Evolutionary conservation across 176 grass and related monocot species (phyloP), one percentile per base, ranked within the genome.

Genomic region (Oryza nivara): DNA sequence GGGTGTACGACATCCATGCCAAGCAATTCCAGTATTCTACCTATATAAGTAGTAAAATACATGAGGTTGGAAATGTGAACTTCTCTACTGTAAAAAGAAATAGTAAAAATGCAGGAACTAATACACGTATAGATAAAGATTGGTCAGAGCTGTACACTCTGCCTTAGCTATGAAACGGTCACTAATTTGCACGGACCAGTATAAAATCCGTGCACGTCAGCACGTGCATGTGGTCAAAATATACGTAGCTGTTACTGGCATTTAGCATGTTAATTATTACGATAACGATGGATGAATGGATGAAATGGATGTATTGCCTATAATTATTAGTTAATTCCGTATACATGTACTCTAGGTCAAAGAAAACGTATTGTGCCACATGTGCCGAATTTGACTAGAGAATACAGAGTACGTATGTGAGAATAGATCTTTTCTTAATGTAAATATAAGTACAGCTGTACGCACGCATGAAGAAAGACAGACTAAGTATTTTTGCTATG

Each of bases 141-240:
- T 0, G 23, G 72, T 85, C 77, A 81, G 36, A 85, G 36, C 72
- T 76, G 44, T 16, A 22, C 45, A 26, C 19, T 32, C 4, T 47
- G 63, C n/a, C 30, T 34, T 0, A 58, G 54, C 54, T 58, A 78
- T 20, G 54, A 86, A 89, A 63, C 58, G n/a, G n/a, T 63, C 20
- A 63, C 8, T 60, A 72, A 48, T 75, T 19, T 60, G 61, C 36
- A 48, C 6, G 78, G 72, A 32, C 63, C 36, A 74, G 22, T 34
- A 2, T 7, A 43, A 46, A 76, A 43, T 14, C 23, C 60, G 48
- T 17, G 70, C 34, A 82, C 64, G 25, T 77, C 11, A 22, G 38
- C 38, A 25, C 23, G 44, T 46, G 70, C 47, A 41, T 20, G 1
- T 36, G 11, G 54, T 67, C 23, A 30, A 81, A 81, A 77, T 9